Evolutionary conservation across 495 filamentous ascomycete genomes (phyloP), one percentile per base, ranked within the genome.

Genomic region (Hyaloscypha variabilis): DNA sequence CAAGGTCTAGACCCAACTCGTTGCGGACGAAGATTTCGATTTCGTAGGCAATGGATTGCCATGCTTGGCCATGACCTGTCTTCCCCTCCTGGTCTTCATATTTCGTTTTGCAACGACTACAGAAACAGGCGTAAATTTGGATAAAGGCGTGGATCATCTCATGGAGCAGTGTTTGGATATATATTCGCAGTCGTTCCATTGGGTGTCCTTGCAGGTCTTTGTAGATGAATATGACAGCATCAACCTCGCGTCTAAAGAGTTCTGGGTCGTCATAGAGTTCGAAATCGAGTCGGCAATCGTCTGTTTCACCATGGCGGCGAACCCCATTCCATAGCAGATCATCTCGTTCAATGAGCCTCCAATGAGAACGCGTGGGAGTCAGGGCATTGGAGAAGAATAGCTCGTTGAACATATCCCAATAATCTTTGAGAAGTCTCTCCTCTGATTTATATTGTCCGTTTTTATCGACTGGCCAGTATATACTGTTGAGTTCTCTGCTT

Each of bases 61-160:
- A 53, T 5, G 51, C 25, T 28, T 3, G 3, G 6, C 51, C 51
- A 19, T 53, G 51, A 21, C 51, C 51, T 19, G 5, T 24, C 51
- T 10, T 6, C 6, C 51, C 51, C 51, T 24, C 51, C 23, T 8
- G 17, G 0, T 11, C 21, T 6, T 2, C 23, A 25, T 5, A 10
- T 54, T 13, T n/a, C 5, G 8, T 8, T 13, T 28, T 8, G 51
- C 51, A 54, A 8, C 21, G 3, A 10, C 6, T 3, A 19, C 19
- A 54, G 5, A 24, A 25, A 54, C 51, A 54, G 5, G n/a, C 17
- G n/a, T 54, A 54, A 11, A 54, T 54, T 6, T 54, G 51, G n/a
- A 54, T 25, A 25, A 54, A 54, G 17, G 51, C 51, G 26, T 54
- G 51, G 26, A 54, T 54, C 51, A 54, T 54, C 51, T 54, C 51